Percentiles rank a stretch among this genome's conserved stretches.
Conservation (phyloP, 176 grass and related monocot species). For the Canna indica region DNA sequence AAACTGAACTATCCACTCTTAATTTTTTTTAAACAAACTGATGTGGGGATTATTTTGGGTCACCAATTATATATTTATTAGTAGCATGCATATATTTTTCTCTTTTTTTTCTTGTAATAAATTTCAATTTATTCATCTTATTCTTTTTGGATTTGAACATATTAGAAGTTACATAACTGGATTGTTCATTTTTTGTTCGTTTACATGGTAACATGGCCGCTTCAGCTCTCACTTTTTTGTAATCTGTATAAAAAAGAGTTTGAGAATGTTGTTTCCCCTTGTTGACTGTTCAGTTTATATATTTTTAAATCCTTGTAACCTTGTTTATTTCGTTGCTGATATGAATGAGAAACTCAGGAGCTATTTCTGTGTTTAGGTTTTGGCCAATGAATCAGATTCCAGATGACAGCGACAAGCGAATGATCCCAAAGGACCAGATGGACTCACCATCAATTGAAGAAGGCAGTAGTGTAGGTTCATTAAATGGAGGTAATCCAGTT, state of each 20-base stretch:
- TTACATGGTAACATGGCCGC: not conserved
- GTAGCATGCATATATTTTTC: not conserved
- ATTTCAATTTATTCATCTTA: not conserved
- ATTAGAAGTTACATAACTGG: not conserved
- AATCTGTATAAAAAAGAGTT: not conserved
- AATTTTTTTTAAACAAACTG: not conserved
- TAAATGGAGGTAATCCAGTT: not conserved
- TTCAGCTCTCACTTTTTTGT: not conserved
- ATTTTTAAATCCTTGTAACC: not conserved
- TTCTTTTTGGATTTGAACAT: not conserved
- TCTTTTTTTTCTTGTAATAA: not conserved
- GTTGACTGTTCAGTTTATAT: not conserved
- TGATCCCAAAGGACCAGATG: constrained; percentile 6
- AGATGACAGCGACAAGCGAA: constrained; percentile 5
- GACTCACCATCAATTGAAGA: constrained; percentile 9
- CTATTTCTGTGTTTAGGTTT: not conserved
- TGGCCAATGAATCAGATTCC: constrained; percentile 5
- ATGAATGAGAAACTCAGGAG: not conserved
- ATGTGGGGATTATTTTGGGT: not conserved
- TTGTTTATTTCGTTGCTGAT: not conserved
- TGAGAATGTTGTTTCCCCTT: not conserved
- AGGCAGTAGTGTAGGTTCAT: not conserved
- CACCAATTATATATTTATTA: too few species aligned
- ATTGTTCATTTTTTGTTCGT: not conserved
- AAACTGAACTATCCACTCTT: not conserved